A percentile compares a stretch with the other conserved stretches of the same genome.
Conservation (phyloP, 345 rosid genomes). For the Kernera saxatilis region DNA sequence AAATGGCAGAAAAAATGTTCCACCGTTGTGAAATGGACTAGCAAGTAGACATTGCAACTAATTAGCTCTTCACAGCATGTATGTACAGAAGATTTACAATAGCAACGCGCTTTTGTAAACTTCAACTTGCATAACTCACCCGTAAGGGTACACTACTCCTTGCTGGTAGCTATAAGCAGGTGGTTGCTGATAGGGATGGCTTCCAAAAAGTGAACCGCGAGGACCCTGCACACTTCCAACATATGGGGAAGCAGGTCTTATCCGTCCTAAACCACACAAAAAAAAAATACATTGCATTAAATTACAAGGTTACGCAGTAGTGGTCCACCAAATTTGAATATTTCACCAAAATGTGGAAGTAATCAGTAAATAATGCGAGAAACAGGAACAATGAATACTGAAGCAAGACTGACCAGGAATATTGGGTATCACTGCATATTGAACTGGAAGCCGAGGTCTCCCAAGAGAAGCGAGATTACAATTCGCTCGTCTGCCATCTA, state of each 20-base stretch:
- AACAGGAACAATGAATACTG: neutral
- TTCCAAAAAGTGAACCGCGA: constrained; percentile 62
- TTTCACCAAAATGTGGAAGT: neutral
- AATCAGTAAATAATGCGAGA: neutral
- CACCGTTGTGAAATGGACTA: constrained; percentile 1
- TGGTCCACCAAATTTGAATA: neutral
- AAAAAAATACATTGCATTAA: neutral
- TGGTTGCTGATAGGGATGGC: constrained; percentile 70
- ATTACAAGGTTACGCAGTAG: neutral
- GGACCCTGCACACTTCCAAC: constrained; percentile 51
- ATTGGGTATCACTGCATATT: constrained; percentile 44
- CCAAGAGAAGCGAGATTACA: constrained; percentile 98
- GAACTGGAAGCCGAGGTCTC: constrained; percentile 56
- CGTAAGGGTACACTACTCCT: constrained; percentile 72
- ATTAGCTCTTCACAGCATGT: neutral
- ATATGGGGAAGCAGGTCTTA: constrained; percentile 57
- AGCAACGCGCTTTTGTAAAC: neutral
- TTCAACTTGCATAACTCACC: constrained; percentile 49
- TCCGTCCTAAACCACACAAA: constrained; percentile 47
- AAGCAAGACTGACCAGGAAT: constrained; percentile 32
- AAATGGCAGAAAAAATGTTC: neutral
- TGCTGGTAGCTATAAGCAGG: constrained; percentile 68
- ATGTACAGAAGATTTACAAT: neutral
- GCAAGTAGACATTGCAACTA: neutral
- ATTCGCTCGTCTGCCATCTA: constrained; percentile 93